Base-by-base conservation (phyloP, 2,329 filamentous ascomycete genomes). In the Tolypocladium ovalisporum region DNA sequence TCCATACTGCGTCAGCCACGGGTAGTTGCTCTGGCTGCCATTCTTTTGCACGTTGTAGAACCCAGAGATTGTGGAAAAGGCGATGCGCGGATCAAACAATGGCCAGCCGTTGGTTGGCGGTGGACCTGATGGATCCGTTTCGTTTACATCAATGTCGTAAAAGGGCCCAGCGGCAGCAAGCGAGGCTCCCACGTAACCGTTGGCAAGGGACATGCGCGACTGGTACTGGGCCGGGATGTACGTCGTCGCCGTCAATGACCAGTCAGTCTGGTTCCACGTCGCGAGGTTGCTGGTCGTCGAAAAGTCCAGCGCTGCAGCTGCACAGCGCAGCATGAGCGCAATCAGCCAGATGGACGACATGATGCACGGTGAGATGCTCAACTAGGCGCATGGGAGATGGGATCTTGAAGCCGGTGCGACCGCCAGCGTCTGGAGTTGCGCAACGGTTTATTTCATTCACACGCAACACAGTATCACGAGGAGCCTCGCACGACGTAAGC, bases 31-130 rank as follows among this genome's bases (percentile, higher is more conserved):
- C 2, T 77, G 76, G 54, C 82, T 83, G 1, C 80, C 83, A 17
- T 71, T 76, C 1, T 76, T 74, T 66, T 88, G 82, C 1, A 71
- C 75, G 61, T 87, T 80, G 68, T 79, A 88, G 65, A 89, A 89
- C 1, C 86, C 86, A 4, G 82, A 79, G 40, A 89, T 79, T 0
- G 85, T 88, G 0, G 82, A 82, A 65, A 89, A 88, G 0, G 81
- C 80, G 66, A 87, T 84, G 27, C 86, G 76, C 32, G 77, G 72
- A 57, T 81, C 80, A 67, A 81, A 86, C 3, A 89, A 72, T 6
- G 86, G 86, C 86, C 86, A 89, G 5, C 85, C 86, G 59, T 78
- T 83, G 61, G 84, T 80, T n/a, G 56, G 34, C 62, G 61, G 34
- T 64, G 37, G 53, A 7, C 17, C 53, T 2, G 36, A 27, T 9